Evolutionary conservation across 2,329 filamentous ascomycete species (phyloP), one percentile per base, ranked within the genome.

Genomic region (Aspergillus aculeatinus): DNA sequence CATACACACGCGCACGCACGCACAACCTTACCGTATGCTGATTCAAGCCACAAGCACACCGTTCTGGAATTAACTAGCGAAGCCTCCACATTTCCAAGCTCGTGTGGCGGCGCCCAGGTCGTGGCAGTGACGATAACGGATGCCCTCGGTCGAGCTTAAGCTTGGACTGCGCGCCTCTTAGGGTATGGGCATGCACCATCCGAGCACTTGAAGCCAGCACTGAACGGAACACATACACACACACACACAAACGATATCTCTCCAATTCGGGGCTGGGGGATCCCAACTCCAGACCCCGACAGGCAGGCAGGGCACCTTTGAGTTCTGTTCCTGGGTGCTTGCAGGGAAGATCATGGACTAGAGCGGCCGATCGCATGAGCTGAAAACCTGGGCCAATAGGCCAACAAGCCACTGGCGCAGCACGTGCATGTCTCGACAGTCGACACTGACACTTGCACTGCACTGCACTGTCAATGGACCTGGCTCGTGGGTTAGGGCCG

Each of bases 321-420:
- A 52, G 51, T 59, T 56, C 59, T 48, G 59, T 61, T 61, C 56
- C 55, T 61, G 59, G 56, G 55, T 54, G 39, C 29, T 27, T 52
- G 51, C 59, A 61, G 52, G 51, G 51, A 56, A 44, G 47, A 59
- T 31, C 35, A 55, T 33, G 48, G 42, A 47, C 59, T 55, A 55
- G 56, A 42, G 27, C 48, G 57, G 59, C 57, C 59, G 59, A 58
- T 61, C 55, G 53, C 55, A 44, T 42, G 44, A 33, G 51, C 47
- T 48, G 51, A 51, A 57, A 50, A 53, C 39, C 51, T 47, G 50
- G 35, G 48, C 42, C 44, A 19, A 53, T 27, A 48, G 35, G 48
- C 42, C 44, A 19, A 53, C 33, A 48, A 50, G 55, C 55, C 25
- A 51, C 27, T 21, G 27, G 39, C 16, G 35, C 44, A 48, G 48